A percentile compares a stretch with the other conserved stretches of the same genome.
These are phyloP conservation scores for Zymoseptoria crescenta DNA, from an alignment of 2,329 filamentous ascomycete species.

Conservation along the genomic window DNA sequence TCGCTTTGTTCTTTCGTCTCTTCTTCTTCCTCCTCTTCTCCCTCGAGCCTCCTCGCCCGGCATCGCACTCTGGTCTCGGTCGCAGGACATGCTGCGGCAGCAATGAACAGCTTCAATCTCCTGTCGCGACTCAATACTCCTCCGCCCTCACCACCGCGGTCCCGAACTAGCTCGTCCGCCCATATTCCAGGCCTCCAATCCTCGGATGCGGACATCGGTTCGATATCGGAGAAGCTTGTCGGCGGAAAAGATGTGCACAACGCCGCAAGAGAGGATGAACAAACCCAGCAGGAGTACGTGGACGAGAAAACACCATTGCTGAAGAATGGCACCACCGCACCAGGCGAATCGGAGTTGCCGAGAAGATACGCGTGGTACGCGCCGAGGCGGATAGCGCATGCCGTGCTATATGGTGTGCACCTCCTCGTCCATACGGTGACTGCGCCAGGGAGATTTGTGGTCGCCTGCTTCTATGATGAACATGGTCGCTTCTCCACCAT, in stretches of 20 bases:
- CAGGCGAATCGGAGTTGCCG: constrained; percentile 2
- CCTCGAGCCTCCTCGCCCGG: not conserved
- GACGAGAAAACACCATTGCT: constrained; percentile 67
- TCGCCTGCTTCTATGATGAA: constrained; percentile 76
- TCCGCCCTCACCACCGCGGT: constrained; percentile 42
- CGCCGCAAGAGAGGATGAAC: constrained; percentile 13
- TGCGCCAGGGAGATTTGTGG: constrained; percentile 72
- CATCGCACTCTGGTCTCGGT: not conserved
- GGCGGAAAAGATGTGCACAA: constrained; percentile 13
- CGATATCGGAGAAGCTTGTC: constrained; percentile 21
- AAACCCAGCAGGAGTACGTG: constrained; percentile 13
- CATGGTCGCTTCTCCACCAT: constrained; percentile 72
- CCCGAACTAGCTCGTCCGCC: constrained; percentile 33
- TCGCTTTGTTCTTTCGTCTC: not conserved
- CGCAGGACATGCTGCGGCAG: constrained; percentile 25
- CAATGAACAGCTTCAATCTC: constrained; percentile 96
- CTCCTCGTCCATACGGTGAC: constrained; percentile 72
- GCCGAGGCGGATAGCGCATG: constrained; percentile 55
- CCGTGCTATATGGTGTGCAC: constrained; percentile 66
- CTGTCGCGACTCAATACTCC: constrained; percentile 66
- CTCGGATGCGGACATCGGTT: constrained; percentile 13
- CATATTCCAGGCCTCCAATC: constrained; percentile 11
- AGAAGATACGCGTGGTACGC: constrained; percentile 15
- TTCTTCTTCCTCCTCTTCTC: not conserved
- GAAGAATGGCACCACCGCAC: constrained; percentile 17